A percentile compares a stretch with the other conserved stretches of the same genome.
phyloP scores from a whole-genome alignment of 192 early-diverging fungal genomes.

The Borealophlyctis nickersoniae region DNA sequence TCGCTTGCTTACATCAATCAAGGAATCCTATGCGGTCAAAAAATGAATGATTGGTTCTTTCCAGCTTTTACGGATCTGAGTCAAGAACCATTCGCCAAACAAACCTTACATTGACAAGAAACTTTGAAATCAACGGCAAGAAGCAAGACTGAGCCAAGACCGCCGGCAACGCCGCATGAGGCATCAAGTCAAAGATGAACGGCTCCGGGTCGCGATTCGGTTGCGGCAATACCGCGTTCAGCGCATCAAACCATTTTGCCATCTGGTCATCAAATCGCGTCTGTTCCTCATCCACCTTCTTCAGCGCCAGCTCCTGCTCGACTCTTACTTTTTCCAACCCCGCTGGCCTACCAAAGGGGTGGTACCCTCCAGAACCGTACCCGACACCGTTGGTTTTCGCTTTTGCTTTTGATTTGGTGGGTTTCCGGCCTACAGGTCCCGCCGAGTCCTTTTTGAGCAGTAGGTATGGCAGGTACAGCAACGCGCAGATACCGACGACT shows the following conservation, averaged over 20 bases:
- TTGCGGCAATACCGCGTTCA: constrained; percentile 3
- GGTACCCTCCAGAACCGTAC: neutral
- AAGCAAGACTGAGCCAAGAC: constrained; percentile 4
- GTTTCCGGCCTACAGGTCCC: neutral
- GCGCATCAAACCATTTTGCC: neutral
- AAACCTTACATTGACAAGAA: constrained; percentile 3
- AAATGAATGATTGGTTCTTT: neutral
- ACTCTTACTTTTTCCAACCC: neutral
- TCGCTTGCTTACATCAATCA: constrained; percentile 6
- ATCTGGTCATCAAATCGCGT: neutral
- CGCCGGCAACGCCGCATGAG: neutral
- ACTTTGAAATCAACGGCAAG: neutral
- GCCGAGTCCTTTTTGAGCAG: neutral
- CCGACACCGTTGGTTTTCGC: neutral
- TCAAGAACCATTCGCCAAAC: no score
- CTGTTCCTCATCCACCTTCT: neutral
- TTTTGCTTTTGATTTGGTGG: neutral
- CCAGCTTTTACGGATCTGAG: neutral
- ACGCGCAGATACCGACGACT: neutral
- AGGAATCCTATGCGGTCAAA: constrained; percentile 9
- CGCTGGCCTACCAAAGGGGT: neutral
- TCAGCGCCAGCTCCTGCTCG: neutral
- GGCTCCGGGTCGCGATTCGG: constrained; percentile 7
- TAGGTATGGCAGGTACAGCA: neutral
- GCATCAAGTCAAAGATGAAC: constrained; percentile 4